Percentiles rank a stretch among this genome's conserved stretches.
Evolutionary conservation across 305 asterid species (phyloP).

Genomic region (Nicotiana rustica): DNA sequence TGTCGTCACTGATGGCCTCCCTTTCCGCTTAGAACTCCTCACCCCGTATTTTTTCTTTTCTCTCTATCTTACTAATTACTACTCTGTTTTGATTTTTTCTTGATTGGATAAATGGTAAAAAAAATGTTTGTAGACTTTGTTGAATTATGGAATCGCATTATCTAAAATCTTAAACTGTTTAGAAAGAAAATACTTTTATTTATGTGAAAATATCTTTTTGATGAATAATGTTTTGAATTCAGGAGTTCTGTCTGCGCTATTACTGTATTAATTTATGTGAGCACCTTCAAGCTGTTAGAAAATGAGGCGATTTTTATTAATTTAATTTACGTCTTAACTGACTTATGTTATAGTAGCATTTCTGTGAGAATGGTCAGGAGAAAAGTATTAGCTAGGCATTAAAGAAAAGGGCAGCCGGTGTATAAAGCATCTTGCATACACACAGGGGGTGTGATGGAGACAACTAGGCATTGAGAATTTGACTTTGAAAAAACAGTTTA

Average conservation of each 20-base stretch:
- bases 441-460: no score
- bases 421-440: no score
- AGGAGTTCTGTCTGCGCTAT: neutral
- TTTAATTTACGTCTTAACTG: neutral
- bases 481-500: neutral
- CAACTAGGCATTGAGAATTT: neutral
- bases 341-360: neutral
- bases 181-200: neutral
- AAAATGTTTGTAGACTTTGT: neutral
- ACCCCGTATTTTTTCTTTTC: conserved; percentile 57
- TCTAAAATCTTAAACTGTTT: neutral
- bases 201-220: no score
- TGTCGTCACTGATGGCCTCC: conserved; percentile 67
- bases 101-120: no score
- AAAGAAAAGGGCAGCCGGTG: no score
- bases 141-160: neutral
- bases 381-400: neutral
- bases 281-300: neutral
- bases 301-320: neutral
- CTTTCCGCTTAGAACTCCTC: conserved; percentile 72
- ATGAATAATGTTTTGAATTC: no score
- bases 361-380: neutral
- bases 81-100: neutral
- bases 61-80: neutral
- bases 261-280: neutral